Percentiles rank a stretch among this genome's conserved stretches.
phyloP scores from a whole-genome alignment of 805 yeast genomes.

The Kodamaea lidongshanica region DNA sequence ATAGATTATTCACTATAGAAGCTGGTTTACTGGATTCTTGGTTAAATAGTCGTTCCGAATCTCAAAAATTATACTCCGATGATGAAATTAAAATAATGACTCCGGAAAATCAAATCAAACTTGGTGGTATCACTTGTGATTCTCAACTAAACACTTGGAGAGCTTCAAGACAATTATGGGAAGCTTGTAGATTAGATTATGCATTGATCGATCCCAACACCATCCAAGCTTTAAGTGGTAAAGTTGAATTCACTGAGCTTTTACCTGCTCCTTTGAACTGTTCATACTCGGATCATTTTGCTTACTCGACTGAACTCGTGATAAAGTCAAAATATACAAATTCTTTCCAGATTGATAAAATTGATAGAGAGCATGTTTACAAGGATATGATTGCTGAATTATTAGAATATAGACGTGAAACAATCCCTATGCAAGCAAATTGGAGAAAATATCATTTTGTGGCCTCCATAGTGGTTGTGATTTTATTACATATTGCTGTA shows the following conservation, averaged over 20 bases:
- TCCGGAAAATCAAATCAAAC: conserved; percentile 49
- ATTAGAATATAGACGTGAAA: conserved; percentile 42
- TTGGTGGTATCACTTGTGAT: conserved; percentile 88
- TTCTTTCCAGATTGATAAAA: not conserved
- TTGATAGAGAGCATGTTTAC: conserved; percentile 32
- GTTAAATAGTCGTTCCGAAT: conserved; percentile 57
- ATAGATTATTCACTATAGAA: conserved; percentile 61
- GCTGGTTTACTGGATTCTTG: conserved; percentile 77
- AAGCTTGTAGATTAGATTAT: conserved; percentile 87
- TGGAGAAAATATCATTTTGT: conserved; percentile 67
- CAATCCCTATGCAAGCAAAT: conserved; percentile 51
- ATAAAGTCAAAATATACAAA: conserved; percentile 10
- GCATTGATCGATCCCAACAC: conserved; percentile 63
- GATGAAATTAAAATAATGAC: conserved; percentile 23
- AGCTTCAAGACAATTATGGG: conserved; percentile 42
- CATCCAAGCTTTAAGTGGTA: conserved; percentile 53
- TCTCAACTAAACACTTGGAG: conserved; percentile 87
- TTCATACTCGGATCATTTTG: conserved; percentile 91
- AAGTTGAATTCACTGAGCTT: conserved; percentile 67
- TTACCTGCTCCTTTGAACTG: conserved; percentile 49
- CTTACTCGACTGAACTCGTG: conserved; percentile 41
- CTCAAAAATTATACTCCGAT: conserved; percentile 17
- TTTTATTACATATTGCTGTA: conserved; percentile 49
- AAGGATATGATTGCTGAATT: conserved; percentile 22
- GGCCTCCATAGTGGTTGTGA: conserved; percentile 38